These are phyloP conservation scores for Chytriomyces sp. DNA, from an alignment of 192 early-diverging fungal species.

Conservation along the genomic window DNA sequence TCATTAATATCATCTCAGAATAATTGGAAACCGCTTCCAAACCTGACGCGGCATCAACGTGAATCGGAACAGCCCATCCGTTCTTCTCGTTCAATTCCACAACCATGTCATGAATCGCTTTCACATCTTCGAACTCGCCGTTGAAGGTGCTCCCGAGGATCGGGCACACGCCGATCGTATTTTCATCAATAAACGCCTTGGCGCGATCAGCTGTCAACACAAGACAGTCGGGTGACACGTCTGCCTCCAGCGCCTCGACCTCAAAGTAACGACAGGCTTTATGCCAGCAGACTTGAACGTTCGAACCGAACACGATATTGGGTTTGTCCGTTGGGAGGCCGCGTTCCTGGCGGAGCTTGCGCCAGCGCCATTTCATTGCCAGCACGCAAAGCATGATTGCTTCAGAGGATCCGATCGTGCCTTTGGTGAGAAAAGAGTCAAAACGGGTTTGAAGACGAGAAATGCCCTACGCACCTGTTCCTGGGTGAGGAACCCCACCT, in stretches of 20 bases:
- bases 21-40: no score
- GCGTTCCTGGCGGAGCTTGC: slow-evolving; percentile 53
- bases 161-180: slow-evolving; percentile 78
- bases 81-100: slow-evolving; percentile 61
- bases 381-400: slow-evolving; percentile 76
- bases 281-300: slow-evolving; percentile 75
- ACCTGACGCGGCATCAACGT: slow-evolving; percentile 84
- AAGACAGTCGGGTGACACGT: slow-evolving; percentile 55
- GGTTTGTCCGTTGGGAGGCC: slow-evolving; percentile 72
- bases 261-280: slow-evolving; percentile 78
- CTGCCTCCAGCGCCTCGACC: slow-evolving; percentile 69
- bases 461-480: background rate
- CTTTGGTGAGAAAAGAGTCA: slow-evolving; percentile 55
- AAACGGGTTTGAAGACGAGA: background rate
- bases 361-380: slow-evolving; percentile 81
- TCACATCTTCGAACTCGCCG: slow-evolving; percentile 81
- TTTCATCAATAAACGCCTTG: slow-evolving; percentile 73
- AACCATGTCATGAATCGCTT: slow-evolving; percentile 61
- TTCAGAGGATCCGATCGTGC: slow-evolving; percentile 80
- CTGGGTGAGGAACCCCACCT: slow-evolving; percentile 42
- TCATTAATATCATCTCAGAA: no score
- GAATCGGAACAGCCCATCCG: slow-evolving; percentile 75
- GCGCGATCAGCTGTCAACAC: slow-evolving; percentile 68
- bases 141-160: slow-evolving; percentile 84
- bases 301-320: slow-evolving; percentile 77